Conservation (phyloP, 257 asterid genomes). For the Nemophila menziesii region DNA sequence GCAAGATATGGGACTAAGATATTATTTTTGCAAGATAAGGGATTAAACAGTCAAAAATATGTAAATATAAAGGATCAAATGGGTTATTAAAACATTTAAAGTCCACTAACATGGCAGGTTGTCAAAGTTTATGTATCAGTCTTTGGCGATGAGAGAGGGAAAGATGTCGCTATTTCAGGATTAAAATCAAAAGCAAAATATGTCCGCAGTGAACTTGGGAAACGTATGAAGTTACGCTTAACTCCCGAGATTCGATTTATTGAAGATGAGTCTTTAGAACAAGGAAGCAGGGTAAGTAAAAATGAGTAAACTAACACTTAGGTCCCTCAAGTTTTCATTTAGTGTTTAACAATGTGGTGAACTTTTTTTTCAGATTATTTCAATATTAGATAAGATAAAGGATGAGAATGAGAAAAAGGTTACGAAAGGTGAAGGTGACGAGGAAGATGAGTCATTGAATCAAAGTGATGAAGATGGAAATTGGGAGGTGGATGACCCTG, state of each 20-base stretch:
- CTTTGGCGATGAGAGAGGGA: conserved; percentile 97
- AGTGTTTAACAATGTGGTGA: conserved; percentile 7
- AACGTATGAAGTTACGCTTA: conserved; percentile 88
- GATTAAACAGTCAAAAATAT: no score
- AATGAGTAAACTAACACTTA: no score
- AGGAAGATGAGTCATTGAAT: conserved; percentile 24
- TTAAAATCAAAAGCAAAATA: conserved; percentile 81
- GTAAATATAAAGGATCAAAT: no score
- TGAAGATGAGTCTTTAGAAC: conserved; percentile 86
- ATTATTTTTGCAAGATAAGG: no score
- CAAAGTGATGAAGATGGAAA: conserved; percentile 33
- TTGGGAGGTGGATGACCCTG: conserved; percentile 53
- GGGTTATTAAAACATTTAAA: no score
- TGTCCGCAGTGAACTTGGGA: conserved; percentile 81
- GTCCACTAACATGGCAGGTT: conserved; percentile 32
- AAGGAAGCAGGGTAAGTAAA: conserved; percentile 93
- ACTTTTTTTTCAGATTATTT: conserved; percentile 55
- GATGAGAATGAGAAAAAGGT: conserved; percentile 46
- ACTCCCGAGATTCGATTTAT: conserved; percentile 93
- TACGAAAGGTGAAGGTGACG: conserved; percentile 14
- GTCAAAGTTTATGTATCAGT: conserved; percentile 95
- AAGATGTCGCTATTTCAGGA: conserved; percentile 90
- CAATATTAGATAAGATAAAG: conserved; percentile 83
- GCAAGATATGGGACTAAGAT: no score
- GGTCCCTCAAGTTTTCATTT: no score